Evolutionary conservation across 1,284 basidiomycete genomes (phyloP), one percentile per base, ranked within the genome.

Genomic region (Fistulinella cinereoalba): DNA sequence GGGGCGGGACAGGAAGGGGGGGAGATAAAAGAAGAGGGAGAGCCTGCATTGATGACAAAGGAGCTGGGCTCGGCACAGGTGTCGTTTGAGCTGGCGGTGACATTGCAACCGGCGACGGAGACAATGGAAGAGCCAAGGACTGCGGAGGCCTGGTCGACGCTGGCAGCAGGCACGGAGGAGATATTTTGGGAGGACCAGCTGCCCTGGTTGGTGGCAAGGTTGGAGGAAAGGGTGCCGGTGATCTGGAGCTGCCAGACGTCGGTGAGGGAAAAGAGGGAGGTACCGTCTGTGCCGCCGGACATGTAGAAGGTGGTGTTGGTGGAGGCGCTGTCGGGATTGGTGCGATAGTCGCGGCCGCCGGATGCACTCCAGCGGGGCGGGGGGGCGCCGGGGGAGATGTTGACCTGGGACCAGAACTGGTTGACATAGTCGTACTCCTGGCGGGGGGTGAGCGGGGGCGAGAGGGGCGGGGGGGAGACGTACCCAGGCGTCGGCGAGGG

Each of bases 351-450:
- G 41, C 80, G 81, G 3, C 87, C 87, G 39, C 88, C 87, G 21
- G 77, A 76, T 3, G 86, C 81, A 43, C 80, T 80, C 74, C 77
- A 87, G 19, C 85, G 74, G 45, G 80, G 61, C 23, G 79, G 71
- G 40, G 85, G 86, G 12, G 73, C 66, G 16, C 74, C 75, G 19
- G 76, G 59, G 16, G 77, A 70, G 10, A 85, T 55, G 15, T 52
- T 55, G 27, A 88, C 76, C 56, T 76, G 53, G 1, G 80, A 73
- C 88, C 88, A 90, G 59, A 89, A 89, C 50, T 86, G 72, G 53
- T 80, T 81, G 47, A 62, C 75, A 56, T 82, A 89, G 63, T 88
- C 83, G 57, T 74, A 90, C 67, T 86, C 85, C 86, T 87, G 60
- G 40, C 13, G 28, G 41, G 3, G 15, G 40, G 1, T 25, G 67